A percentile compares a stretch with the other conserved stretches of the same genome.
Evolutionary conservation across 345 rosid genomes (phyloP).

Genomic region (Eucalyptus viminalis): DNA sequence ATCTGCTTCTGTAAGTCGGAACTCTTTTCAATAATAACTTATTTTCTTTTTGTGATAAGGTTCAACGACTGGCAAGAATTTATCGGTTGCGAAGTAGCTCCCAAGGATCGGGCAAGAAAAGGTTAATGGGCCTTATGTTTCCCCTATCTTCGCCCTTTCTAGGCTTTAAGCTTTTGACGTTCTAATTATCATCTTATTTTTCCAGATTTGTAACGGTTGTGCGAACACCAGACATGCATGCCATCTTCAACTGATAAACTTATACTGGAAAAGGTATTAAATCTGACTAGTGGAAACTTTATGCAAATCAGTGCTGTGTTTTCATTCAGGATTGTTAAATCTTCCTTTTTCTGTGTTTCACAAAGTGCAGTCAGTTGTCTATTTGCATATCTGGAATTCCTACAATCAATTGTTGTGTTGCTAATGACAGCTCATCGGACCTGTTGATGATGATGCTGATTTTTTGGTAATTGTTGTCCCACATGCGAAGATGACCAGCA

Average conservation of each 20-base stretch:
- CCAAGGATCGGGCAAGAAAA: no score
- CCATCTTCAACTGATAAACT: constrained; percentile 65
- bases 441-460: constrained; percentile 44
- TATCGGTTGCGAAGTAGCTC: no score
- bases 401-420: not conserved
- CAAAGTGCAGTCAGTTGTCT: not conserved
- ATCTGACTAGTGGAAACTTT: not conserved
- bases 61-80: no score
- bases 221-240: constrained; percentile 64
- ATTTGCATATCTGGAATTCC: not conserved
- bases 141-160: no score
- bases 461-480: constrained; percentile 35
- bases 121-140: no score
- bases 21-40: no score
- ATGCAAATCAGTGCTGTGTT: not conserved
- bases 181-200: no score
- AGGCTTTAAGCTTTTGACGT: no score
- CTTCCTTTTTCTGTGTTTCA: not conserved
- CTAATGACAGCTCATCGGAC: constrained; percentile 61
- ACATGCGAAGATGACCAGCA: constrained; percentile 13
- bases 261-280: constrained; percentile 59
- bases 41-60: no score
- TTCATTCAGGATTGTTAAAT: not conserved
- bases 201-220: no score
- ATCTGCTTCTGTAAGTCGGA: no score